Evolutionary conservation across 192 early-diverging fungal species (phyloP).

Genomic region (Coemansia sp.): DNA sequence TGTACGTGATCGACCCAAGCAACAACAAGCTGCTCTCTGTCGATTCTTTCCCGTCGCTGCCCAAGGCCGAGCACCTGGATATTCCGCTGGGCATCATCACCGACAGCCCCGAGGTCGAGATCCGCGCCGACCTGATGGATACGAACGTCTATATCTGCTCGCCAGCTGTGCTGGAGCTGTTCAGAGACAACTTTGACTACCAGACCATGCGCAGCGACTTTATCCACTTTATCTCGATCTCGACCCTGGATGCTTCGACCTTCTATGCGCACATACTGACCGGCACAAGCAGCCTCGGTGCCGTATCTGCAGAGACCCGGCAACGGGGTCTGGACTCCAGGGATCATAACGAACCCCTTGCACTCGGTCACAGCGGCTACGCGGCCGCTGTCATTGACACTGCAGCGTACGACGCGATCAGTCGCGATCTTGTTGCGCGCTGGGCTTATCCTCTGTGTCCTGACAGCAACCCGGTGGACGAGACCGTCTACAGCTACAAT

Average conservation of each 20-base stretch:
- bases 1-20: constrained; percentile 82
- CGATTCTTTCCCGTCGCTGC: constrained; percentile 58
- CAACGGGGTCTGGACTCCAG: not conserved
- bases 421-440: constrained; percentile 80
- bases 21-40: constrained; percentile 82
- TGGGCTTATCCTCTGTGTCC: constrained; percentile 96
- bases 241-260: constrained; percentile 82
- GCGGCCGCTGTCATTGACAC: constrained; percentile 64
- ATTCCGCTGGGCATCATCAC: constrained; percentile 55
- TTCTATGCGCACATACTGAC: constrained; percentile 81
- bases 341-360: not conserved
- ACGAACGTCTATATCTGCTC: constrained; percentile 93
- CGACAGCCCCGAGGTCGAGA: constrained; percentile 62
- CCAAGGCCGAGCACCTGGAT: constrained; percentile 42
- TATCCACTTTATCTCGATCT: constrained; percentile 84
- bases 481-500: constrained; percentile 69
- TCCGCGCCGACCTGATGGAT: constrained; percentile 93
- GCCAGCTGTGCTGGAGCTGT: constrained; percentile 85
- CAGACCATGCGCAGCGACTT: constrained; percentile 89
- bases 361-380: constrained; percentile 52
- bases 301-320: not conserved
- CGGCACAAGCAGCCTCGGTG: constrained; percentile 61
- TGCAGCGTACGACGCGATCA: constrained; percentile 68
- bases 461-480: constrained; percentile 78
- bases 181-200: constrained; percentile 98